Base-by-base conservation (phyloP, 2,329 filamentous ascomycete species). In the Aspergillus tanneri region DNA sequence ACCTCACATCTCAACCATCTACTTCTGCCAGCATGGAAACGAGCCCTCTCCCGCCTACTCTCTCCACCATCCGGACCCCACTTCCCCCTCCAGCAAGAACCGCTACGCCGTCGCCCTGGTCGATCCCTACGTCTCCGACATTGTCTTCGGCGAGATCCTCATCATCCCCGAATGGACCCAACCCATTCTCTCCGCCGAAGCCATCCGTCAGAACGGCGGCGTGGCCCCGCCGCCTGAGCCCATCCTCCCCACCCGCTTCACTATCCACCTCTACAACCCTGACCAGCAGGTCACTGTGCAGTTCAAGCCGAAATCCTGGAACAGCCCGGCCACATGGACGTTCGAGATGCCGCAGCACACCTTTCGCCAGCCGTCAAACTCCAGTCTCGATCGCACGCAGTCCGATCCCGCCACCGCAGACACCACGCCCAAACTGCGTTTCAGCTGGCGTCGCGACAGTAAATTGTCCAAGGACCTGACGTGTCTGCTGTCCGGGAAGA, bases 261-360 rank as follows among this genome's bases (percentile, higher is more conserved):
- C 80, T n/a, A 79, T 97, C 30, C 86, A 92, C 60, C 83, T 99
- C 3, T 97, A 96, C 77, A 93, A 96, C 66, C 93, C 93, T 0
- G 92, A 97, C 66, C 90, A 93, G 69, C 80, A 87, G 59, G 76
- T 97, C 16, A 61, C 77, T 1, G 80, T 97, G 27, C 84, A 80
- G 59, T 65, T 74, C 55, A 83, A 87, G 58, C 79, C 85, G 32
- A 86, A 87, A 25, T 84, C 85, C 52, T 95, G 90, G 86, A 90
- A 86, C 53, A 86, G 84, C 51, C 85, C 84, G 11, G 83, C 90
- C 43, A 82, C 82, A 45, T 99, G 92, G 86, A 89, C 93, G 55
- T 97, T 99, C 70, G 88, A 92, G 68, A 85, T 99, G 71, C 93
- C 93, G 0, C 84, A 91, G 63, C 85, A 84, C 50, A 87, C 85